Percentiles rank a stretch among this genome's conserved stretches.
These are phyloP conservation scores for Populus hybrid DNA, from an alignment of 441 rosid species.

Conservation along the genomic window DNA sequence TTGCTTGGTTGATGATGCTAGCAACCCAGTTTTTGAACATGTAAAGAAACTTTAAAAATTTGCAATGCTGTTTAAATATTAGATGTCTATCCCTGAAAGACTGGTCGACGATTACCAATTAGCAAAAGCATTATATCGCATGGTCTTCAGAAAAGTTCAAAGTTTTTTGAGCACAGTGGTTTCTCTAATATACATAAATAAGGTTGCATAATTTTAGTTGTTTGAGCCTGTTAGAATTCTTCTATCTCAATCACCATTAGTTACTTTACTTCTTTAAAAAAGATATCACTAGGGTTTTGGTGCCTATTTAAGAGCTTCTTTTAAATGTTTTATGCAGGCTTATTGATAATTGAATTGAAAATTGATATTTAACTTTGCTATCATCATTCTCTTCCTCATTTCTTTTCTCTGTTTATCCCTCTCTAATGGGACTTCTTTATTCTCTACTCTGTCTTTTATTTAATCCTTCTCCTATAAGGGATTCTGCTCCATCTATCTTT, in stretches of 20 bases:
- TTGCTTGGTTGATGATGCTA: background rate
- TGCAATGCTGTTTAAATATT: background rate
- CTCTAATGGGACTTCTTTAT: no score
- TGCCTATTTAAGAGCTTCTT: background rate
- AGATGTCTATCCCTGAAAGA: background rate
- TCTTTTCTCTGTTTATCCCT: background rate
- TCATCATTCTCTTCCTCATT: background rate
- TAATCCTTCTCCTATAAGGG: background rate
- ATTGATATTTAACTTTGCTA: background rate
- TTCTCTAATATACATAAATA: no score
- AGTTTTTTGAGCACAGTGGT: background rate
- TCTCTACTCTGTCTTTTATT: no score
- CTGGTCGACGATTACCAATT: background rate
- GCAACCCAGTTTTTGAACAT: background rate
- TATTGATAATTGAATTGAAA: background rate
- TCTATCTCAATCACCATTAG: background rate
- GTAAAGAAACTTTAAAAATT: background rate
- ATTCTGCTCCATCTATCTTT: background rate
- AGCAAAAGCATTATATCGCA: background rate
- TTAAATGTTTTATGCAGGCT: background rate
- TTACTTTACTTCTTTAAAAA: background rate
- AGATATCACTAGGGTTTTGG: background rate
- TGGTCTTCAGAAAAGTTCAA: background rate
- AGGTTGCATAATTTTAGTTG: background rate
- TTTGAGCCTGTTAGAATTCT: background rate